Evolutionary conservation across 208 protist genomes (phyloP), one percentile per base, ranked within the genome.

Genomic region (Acanthamoeba royreba): DNA sequence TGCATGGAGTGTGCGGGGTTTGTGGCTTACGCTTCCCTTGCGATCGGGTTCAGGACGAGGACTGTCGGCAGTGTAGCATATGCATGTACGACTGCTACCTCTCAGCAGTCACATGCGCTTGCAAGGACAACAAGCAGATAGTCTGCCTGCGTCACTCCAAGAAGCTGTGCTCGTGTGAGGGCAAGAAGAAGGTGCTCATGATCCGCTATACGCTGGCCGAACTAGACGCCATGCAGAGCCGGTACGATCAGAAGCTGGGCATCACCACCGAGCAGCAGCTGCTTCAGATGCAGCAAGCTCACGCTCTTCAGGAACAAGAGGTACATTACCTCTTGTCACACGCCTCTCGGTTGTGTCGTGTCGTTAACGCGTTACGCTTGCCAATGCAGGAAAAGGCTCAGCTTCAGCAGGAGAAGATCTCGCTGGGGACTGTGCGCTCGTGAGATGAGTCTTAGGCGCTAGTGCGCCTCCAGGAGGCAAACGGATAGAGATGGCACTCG

Each of bases 61-160:
- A 77, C 31, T 61, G 43, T 42, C 33, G 40, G 61, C 87, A 74
- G 35, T 92, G 87, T n/a, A 35, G 25, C 25, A 58, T 77, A 38
- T 92, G 87, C 43, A 17, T 79, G 19, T 46, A 53, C 38, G 87
- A 92, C 38, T 92, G 87, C 55, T 77, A 79, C 61, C 55, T 92
- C 15, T 92, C 87, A 17, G 87, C 87, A 19, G 61, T 92, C 19
- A 79, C 63, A 58, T 92, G 87, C 17, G 43, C 87, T 19, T 92
- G 87, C 87, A 92, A 92, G 38, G 87, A 49, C 42, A 31, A 35
- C 61, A 69, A 77, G 55, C 87, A 79, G 40, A 25, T 92, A 25
- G 63, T 79, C 40, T 92, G 87, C 61, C 87, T 92, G 28, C 55
- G 61, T 43, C 87, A 92, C n/a, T 92, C 87, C 52, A 69, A 77